Conservation (phyloP, 805 yeast genomes). For the Kuraishia hungarica region DNA sequence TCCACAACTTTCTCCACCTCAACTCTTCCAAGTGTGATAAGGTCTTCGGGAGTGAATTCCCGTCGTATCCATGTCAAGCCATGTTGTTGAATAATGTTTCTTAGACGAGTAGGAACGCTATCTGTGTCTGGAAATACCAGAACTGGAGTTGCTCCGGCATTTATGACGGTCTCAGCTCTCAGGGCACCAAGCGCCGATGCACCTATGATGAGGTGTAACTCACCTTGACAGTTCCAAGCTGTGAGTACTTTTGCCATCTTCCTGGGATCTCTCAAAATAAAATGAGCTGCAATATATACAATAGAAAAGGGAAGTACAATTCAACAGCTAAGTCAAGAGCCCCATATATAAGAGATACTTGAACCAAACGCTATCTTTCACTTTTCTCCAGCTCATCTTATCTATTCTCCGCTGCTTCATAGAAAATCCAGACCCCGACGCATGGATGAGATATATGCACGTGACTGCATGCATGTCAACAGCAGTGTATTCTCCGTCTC, state of each 20-base stretch:
- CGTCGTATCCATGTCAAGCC: conserved; percentile 22
- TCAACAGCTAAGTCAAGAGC: background rate
- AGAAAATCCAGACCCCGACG: background rate
- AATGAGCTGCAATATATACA: background rate
- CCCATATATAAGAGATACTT: background rate
- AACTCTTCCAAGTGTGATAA: conserved; percentile 50
- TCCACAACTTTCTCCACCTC: conserved; percentile 64
- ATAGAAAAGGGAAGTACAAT: background rate
- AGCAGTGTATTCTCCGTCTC: background rate
- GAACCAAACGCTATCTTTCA: background rate
- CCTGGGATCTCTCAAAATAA: no score
- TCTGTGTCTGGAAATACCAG: conserved; percentile 27
- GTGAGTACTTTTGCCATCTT: conserved; percentile 25
- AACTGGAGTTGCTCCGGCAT: conserved; percentile 49
- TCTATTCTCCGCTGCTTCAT: no score
- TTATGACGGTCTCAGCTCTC: conserved; percentile 39
- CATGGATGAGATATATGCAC: background rate
- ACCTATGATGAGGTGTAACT: conserved; percentile 53
- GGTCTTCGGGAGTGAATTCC: conserved; percentile 30
- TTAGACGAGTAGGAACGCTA: conserved; percentile 18
- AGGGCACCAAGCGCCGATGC: conserved; percentile 33
- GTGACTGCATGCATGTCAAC: background rate
- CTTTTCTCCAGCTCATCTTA: background rate
- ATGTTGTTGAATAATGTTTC: conserved; percentile 16
- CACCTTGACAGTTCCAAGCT: conserved; percentile 37